phyloP scores from a whole-genome alignment of 1,284 basidiomycete genomes.

The Rhodotorula mucilaginosa region DNA sequence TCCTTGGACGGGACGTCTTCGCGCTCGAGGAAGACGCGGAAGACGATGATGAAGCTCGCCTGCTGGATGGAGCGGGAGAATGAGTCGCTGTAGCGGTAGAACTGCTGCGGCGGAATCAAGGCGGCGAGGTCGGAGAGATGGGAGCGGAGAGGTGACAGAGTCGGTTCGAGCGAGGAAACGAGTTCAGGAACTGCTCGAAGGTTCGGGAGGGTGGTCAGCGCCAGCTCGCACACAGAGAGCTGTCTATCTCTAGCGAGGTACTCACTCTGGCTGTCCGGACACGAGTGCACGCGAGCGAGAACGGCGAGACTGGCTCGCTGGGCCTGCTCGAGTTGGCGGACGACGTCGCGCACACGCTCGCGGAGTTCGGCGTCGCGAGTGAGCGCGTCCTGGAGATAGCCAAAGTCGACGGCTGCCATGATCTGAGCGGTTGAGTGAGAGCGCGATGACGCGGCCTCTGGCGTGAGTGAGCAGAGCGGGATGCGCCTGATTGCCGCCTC shows the following conservation, averaged over 20 bases:
- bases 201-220: not conserved
- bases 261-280: conserved; percentile 14
- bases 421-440: not conserved
- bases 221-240: not conserved
- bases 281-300: conserved; percentile 27
- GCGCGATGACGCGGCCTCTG: not conserved
- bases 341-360: conserved; percentile 36
- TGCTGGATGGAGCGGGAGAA: conserved; percentile 47
- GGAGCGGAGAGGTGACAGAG: conserved; percentile 23
- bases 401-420: conserved; percentile 29
- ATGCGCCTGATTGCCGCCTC: not conserved
- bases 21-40: conserved; percentile 64
- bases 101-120: conserved; percentile 65
- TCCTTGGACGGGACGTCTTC: conserved; percentile 62
- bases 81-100: conserved; percentile 64
- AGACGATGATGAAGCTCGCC: conserved; percentile 63
- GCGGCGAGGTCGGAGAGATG: conserved; percentile 20
- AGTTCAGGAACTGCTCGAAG: conserved; percentile 19
- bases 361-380: conserved; percentile 33
- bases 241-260: not conserved
- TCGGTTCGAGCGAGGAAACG: conserved; percentile 33
- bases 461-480: not conserved
- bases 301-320: conserved; percentile 20
- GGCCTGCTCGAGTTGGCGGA: conserved; percentile 32
- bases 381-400: conserved; percentile 26